phyloP scores from a whole-genome alignment of 164 flowering plant species.

The Tinospora cordifolia region DNA sequence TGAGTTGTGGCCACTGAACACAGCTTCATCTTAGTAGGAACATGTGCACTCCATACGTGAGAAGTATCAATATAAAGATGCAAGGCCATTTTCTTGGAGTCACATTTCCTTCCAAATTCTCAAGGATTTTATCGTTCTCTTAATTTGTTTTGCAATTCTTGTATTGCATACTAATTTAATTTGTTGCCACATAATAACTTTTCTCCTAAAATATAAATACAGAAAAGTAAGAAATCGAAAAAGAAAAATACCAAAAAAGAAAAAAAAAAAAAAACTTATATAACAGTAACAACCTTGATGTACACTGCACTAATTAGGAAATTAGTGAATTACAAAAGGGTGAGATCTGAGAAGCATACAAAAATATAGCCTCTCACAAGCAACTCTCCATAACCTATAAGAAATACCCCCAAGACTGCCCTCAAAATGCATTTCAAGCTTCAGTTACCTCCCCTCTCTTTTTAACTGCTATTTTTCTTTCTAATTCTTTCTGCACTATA shows the following conservation, averaged over 20 bases:
- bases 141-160: too few species aligned
- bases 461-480: background rate
- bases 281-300: background rate
- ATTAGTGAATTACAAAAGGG: background rate
- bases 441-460: background rate
- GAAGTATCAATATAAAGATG: too few species aligned
- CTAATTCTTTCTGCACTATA: background rate
- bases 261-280: background rate
- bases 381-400: background rate
- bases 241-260: background rate
- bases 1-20: too few species aligned
- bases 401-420: background rate
- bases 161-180: too few species aligned
- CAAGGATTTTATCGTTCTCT: too few species aligned
- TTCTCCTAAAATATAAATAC: too few species aligned
- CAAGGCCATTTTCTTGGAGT: too few species aligned
- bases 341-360: background rate
- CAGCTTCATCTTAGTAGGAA: too few species aligned
- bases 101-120: too few species aligned
- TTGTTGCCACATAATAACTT: too few species aligned
- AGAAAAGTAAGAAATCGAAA: too few species aligned
- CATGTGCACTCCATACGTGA: too few species aligned
- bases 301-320: background rate
- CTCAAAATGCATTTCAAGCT: background rate
- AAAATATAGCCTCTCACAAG: constrained; percentile 4